Evolutionary conservation across 1,139 yeast genomes (phyloP).

Genomic region (Scheffersomyces stambukii): DNA sequence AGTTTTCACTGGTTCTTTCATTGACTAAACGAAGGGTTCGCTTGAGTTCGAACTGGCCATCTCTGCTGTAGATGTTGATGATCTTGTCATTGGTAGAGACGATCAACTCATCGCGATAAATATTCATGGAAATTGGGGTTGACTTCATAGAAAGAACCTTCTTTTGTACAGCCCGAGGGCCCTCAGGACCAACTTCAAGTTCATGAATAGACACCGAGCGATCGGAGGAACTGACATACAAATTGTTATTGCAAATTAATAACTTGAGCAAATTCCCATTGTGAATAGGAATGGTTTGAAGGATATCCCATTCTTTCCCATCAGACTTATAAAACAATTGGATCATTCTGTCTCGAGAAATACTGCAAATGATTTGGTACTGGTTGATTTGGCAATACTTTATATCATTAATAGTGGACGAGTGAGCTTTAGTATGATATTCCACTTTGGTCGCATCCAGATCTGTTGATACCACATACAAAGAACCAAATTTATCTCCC

Average conservation of each 20-base stretch:
- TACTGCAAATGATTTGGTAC: slow-evolving; percentile 32
- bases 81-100: slow-evolving; percentile 53
- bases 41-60: slow-evolving; percentile 30
- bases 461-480: slow-evolving; percentile 16
- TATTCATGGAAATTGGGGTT: slow-evolving; percentile 39
- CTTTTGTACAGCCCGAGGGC: slow-evolving; percentile 24
- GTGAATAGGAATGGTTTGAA: slow-evolving; percentile 56
- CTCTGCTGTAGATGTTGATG: slow-evolving; percentile 39
- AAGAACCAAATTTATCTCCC: slow-evolving; percentile 49
- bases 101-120: slow-evolving; percentile 32
- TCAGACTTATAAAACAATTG: slow-evolving; percentile 39
- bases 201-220: slow-evolving; percentile 51
- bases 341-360: slow-evolving; percentile 60
- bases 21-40: slow-evolving; percentile 38
- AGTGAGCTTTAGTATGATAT: slow-evolving; percentile 41
- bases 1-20: slow-evolving; percentile 31
- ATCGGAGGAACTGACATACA: slow-evolving; percentile 56
- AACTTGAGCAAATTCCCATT: slow-evolving; percentile 49
- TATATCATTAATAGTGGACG: slow-evolving; percentile 46
- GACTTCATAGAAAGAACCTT: slow-evolving; percentile 48
- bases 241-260: too few species aligned
- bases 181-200: too few species aligned
- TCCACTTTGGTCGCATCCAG: slow-evolving; percentile 5
- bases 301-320: slow-evolving; percentile 39
- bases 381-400: slow-evolving; percentile 22